A percentile compares a stretch with the other conserved stretches of the same genome.
Conservation (phyloP, 2,329 filamentous ascomycete genomes). For the Botrytis paeoniae region DNA sequence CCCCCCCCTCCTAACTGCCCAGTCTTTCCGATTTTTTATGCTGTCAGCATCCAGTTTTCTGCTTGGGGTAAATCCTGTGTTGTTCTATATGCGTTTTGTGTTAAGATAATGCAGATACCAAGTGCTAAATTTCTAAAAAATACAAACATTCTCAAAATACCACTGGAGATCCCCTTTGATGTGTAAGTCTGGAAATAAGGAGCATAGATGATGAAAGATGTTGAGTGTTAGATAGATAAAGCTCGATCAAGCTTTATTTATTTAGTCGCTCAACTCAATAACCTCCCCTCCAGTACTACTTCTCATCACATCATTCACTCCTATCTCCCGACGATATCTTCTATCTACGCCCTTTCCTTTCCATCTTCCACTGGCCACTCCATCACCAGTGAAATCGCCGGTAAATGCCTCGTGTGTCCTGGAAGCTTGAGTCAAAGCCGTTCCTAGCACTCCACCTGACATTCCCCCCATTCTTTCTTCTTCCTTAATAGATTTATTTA, state of each 20-base stretch:
- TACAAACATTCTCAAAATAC: neutral
- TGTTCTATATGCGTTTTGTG: neutral
- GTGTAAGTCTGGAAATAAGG: neutral
- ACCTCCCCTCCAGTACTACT: neutral
- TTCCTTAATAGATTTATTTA: fast-evolving
- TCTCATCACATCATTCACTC: neutral
- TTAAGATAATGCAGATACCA: neutral
- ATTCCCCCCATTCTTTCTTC: neutral
- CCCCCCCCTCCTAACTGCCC: fast-evolving
- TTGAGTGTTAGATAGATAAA: neutral
- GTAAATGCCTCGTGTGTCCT: neutral
- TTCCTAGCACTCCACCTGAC: too few relatives aligned
- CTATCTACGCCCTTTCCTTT: conserved; percentile 8
- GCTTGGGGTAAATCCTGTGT: neutral
- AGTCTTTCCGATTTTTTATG: neutral
- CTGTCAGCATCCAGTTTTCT: neutral
- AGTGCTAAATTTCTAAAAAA: neutral
- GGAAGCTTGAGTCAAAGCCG: neutral
- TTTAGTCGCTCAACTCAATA: conserved; percentile 2
- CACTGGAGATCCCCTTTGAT: neutral
- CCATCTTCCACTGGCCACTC: neutral
- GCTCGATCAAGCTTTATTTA: neutral
- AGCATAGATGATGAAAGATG: neutral
- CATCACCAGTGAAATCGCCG: neutral
- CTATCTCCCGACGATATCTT: too few relatives aligned